Percentiles rank a stretch among this genome's conserved stretches.
Evolutionary conservation across 176 grass and related monocot genomes (phyloP).

Genomic region (Melocanna baccifera): DNA sequence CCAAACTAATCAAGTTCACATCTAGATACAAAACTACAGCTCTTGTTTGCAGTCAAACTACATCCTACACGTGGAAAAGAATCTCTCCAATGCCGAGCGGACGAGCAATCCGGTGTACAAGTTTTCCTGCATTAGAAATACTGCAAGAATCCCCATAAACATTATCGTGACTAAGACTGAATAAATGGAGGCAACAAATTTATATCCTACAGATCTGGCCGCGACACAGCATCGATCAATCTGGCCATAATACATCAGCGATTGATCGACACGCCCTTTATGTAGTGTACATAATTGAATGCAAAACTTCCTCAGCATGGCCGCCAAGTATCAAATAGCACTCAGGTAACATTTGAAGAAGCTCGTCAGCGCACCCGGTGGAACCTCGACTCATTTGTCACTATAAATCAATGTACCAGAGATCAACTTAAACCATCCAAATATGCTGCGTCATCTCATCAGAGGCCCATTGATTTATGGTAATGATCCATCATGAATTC

Average conservation of each 20-base stretch:
- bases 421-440: slow-evolving; percentile 26
- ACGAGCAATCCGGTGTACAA: slow-evolving; percentile 22
- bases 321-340: slow-evolving; percentile 41
- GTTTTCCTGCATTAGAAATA: slow-evolving; percentile 6
- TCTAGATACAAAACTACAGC: slow-evolving; percentile 43
- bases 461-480: slow-evolving; percentile 5
- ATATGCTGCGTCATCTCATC: slow-evolving; percentile 25
- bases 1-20: slow-evolving; percentile 23
- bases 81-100: neutral
- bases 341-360: slow-evolving; percentile 41
- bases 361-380: neutral
- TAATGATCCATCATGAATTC: slow-evolving; percentile 6
- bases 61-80: slow-evolving; percentile 42
- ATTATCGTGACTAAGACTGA: slow-evolving; percentile 35
- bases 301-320: slow-evolving; percentile 47
- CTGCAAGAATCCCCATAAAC: slow-evolving; percentile 28
- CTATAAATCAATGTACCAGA: slow-evolving; percentile 32
- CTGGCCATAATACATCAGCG: slow-evolving; percentile 36
- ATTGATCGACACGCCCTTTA: slow-evolving; percentile 14
- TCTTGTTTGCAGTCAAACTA: slow-evolving; percentile 35
- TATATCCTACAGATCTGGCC: slow-evolving; percentile 51
- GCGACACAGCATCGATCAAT: slow-evolving; percentile 36
- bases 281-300: slow-evolving; percentile 54
- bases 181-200: slow-evolving; percentile 55
- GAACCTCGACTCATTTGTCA: slow-evolving; percentile 16